Evolutionary conservation across 2,329 filamentous ascomycete genomes (phyloP), one percentile per base, ranked within the genome.

Genomic region (Apiospora koreana): DNA sequence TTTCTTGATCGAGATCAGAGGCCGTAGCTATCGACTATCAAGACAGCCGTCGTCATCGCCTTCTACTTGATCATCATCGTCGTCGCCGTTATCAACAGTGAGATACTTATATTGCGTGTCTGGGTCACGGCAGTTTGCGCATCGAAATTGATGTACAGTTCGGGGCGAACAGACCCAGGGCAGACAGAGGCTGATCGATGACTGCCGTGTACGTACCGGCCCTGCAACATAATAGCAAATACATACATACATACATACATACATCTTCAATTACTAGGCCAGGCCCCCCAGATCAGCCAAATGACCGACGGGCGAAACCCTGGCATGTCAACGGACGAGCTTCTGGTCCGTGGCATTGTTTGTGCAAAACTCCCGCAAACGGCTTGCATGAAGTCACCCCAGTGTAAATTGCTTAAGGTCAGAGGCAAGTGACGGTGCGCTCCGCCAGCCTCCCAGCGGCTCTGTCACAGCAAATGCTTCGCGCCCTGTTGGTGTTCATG

Each of bases 381-480:
- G 25, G 21, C 45, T 21, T 48, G 75, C 73, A 76, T 76, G 69
- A 73, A 70, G 58, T 72, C 69, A 70, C 71, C 67, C 54, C 54
- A 38, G 54, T 62, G 54, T 62, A 62, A 58, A 62, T 62, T 62
- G 54, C 54, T 7, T n/a, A 62, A 28, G 54, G 54, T n/a, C n/a
- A 62, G 54, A 31, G 31, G 54, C 31, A 2, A 62, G 54, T 71
- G 71, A 71, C 70, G 72, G 73, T 74, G 73, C 74, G 73, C 72
- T 74, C 73, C 70, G 72, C 71, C 69, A 72, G 69, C 72, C 69
- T 74, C 48, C 48, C 48, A 54, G 48, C 31, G 31, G 18, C 54
- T 74, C 72, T 76, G 76, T 77, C 75, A 74, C 77, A 78, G 72
- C 66, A 72, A 65, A 65, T 76, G 77, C 76, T 69, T 77, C 76